Evolutionary conservation across 2,329 filamentous ascomycete species (phyloP).

Genomic region (Venturia carpophila): DNA sequence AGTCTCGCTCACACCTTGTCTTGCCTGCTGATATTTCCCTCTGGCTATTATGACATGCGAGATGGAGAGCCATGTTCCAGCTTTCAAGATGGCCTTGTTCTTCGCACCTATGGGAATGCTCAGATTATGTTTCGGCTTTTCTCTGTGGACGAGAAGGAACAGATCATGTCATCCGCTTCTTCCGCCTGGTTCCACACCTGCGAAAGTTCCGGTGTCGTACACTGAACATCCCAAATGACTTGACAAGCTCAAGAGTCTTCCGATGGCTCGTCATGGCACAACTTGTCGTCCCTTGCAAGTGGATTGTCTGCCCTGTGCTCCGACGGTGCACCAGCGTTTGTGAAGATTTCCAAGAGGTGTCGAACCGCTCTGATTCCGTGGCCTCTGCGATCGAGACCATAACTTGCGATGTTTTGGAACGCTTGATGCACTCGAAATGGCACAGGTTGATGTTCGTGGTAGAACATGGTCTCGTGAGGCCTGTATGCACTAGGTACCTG

Average conservation of each 20-base stretch:
- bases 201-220: background rate
- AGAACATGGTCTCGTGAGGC: background rate
- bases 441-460: background rate
- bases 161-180: background rate
- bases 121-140: background rate
- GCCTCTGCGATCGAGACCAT: background rate
- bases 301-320: background rate
- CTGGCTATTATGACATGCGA: background rate
- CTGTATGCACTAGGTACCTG: background rate
- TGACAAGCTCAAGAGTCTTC: background rate
- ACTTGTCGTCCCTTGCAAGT: background rate
- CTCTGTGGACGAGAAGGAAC: background rate
- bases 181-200: slow-evolving; percentile 4
- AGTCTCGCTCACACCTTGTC: background rate
- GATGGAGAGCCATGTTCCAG: background rate
- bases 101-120: background rate
- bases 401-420: background rate
- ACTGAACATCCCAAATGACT: background rate
- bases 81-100: background rate
- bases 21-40: background rate
- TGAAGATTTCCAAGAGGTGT: background rate
- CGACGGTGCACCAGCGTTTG: background rate
- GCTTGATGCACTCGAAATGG: background rate
- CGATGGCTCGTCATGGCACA: background rate
- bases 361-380: background rate